Base-by-base conservation (phyloP, 768 basidiomycete genomes). In the Gautieria morchelliformis region DNA sequence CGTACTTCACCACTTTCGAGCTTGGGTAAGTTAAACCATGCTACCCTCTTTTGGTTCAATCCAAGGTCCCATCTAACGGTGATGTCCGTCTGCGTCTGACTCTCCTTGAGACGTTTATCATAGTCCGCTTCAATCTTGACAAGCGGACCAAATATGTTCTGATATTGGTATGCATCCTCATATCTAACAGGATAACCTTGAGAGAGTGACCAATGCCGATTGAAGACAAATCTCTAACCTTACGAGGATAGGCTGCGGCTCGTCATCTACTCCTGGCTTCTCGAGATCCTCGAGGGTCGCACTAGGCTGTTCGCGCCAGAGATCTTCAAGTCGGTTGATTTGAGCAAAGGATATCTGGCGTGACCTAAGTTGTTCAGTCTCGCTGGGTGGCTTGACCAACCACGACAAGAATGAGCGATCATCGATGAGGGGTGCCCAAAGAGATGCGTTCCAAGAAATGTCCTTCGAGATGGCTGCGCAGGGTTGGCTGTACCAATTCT, bases 121-220 rank as follows among this genome's bases (percentile, higher is more conserved):
- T 97, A 99, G 73, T 99, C 96, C 2, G 96, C 96, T 67, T 99
- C 96, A 63, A 99, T 98, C 75, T 99, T 99, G 71, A 99, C 96
- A 47, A 99, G 81, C 15, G 96, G 96, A 5, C 96, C 96, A 65
- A 98, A 95, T 56, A 99, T 98, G 68, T 99, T 99, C 74, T 99
- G 96, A 69, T 99, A 99, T 66, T 98, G 96, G 67, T 98, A 99
- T 46, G 96, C 96, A 69, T 99, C 96, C 68, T 98, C 95, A 69
- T 99, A 99, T 39, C 56, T 57, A 17, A 72, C 59, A 10, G 58
- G 45, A 41, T 19, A 24, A 19, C n/a, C 5, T 32, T 19, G 5
- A 56, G 35, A 40, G 42, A 39, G 15, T 24, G n/a, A 51, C 19
- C 11, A 48, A 33, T 15, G 27, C 3, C 33, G 35, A 53, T 20